Evolutionary conservation across 1,284 basidiomycete genomes (phyloP), one percentile per base, ranked within the genome.

Genomic region (Fomes fomentarius): DNA sequence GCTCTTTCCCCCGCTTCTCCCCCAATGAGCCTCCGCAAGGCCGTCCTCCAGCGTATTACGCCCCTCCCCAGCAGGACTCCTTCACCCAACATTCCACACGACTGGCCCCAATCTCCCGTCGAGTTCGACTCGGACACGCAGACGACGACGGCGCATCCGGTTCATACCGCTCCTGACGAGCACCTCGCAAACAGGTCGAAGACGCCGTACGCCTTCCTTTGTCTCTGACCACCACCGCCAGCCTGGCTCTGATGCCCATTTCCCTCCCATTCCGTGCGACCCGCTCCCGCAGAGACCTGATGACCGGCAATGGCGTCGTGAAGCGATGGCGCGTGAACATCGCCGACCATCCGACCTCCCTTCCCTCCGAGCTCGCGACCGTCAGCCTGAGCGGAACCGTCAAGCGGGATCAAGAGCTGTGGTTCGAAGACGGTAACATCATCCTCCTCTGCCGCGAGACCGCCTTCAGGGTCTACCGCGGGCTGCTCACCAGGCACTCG

Each of bases 401-500:
- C 56, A 61, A 61, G 51, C 61, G 57, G 31, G 63, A 63, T 31
- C 31, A 54, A 7, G 61, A 66, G 24, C 56, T 68, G 22, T 69
- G 68, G 68, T 58, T 57, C 45, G 56, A 61, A 2, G 68, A 69
- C 56, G 68, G 68, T 11, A 70, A 66, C 50, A 57, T 68, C 43
- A 54, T 70, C 31, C 57, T 70, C 11, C 43, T 63, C 9, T 61
- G 61, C 25, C 60, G 59, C 35, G 53, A 50, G 10, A 54, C 47
- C 3, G 57, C 59, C 1, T 70, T 69, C 56, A 55, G 62, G 10
- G 60, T 70, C 14, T 64, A 66, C 47, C 54, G 58, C 28, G 58
- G 67, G 28, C 45, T 66, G 30, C 59, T 69, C 22, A 57, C 61
- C 1, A 43, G 57, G 4, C 58, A 64, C 25, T 69, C 68, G 3